These are phyloP conservation scores for Chamaecrista fasciculata DNA, from an alignment of 306 rosid genomes.

Conservation along the genomic window DNA sequence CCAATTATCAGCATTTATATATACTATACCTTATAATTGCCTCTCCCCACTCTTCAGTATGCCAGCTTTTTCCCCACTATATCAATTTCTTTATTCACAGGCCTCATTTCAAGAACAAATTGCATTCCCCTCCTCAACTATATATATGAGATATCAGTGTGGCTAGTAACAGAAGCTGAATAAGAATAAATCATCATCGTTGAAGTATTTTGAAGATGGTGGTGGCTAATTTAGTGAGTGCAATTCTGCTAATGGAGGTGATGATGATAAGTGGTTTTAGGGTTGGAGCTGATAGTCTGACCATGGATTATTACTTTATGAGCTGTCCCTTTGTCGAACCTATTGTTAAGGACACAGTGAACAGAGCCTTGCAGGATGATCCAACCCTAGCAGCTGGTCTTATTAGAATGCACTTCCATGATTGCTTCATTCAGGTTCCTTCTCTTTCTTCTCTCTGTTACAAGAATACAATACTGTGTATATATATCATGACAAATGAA, in stretches of 20 bases:
- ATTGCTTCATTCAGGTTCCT: constrained; percentile 71
- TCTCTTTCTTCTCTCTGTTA: constrained; percentile 3
- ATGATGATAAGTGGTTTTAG: constrained; percentile 31
- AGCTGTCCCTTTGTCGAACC: constrained; percentile 66
- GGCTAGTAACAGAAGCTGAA: constrained; percentile 8
- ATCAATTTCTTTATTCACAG: constrained; percentile 18
- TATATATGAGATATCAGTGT: neutral
- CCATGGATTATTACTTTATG: constrained; percentile 59
- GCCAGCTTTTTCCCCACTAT: constrained; percentile 37
- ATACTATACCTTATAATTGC: neutral
- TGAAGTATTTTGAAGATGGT: constrained; percentile 33
- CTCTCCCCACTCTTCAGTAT: constrained; percentile 4
- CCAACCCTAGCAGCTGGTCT: constrained; percentile 72
- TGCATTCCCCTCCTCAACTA: constrained; percentile 9
- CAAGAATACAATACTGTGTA: too few relatives aligned
- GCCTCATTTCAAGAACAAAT: constrained; percentile 15
- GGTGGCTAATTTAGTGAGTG: constrained; percentile 23
- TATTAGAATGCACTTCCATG: constrained; percentile 84
- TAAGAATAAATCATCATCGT: constrained; percentile 15
- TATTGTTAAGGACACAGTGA: constrained; percentile 53
- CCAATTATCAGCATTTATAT: constrained; percentile 32
- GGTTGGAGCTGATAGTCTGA: constrained; percentile 37
- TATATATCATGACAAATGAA: too few relatives aligned
- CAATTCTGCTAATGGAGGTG: constrained; percentile 39
- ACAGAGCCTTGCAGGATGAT: constrained; percentile 57